phyloP scores from a whole-genome alignment of 176 grass and related monocot species.

The maize (Zea mays) region DNA sequence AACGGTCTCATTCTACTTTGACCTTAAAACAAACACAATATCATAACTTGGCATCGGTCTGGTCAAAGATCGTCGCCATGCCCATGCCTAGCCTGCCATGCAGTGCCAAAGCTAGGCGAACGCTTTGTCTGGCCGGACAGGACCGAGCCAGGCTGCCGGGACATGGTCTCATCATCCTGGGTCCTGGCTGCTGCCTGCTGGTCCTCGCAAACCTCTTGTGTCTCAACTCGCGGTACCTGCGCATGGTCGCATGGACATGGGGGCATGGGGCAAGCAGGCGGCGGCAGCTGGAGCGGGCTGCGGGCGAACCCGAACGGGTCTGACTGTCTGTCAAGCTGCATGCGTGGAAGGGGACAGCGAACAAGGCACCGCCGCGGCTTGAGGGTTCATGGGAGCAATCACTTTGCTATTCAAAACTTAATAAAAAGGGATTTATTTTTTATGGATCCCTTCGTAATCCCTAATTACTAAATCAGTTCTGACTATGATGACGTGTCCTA shows the following conservation, averaged over 20 bases:
- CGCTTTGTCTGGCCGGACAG: neutral
- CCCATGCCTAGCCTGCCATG: neutral
- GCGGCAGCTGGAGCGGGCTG: no score
- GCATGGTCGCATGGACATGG: no score
- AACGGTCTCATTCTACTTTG: no score
- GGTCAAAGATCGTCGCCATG: slow-evolving; percentile 19
- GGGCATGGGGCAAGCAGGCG: neutral
- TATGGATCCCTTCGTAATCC: no score
- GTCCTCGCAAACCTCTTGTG: neutral
- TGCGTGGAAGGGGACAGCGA: neutral
- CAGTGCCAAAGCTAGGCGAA: neutral
- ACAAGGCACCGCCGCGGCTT: neutral
- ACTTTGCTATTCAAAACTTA: no score
- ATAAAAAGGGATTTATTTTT: no score
- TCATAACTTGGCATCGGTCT: neutral
- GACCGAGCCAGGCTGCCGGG: neutral
- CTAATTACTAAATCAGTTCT: no score
- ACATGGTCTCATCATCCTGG: neutral
- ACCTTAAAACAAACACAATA: neutral
- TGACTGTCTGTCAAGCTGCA: neutral
- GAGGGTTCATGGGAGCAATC: no score
- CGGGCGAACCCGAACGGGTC: neutral
- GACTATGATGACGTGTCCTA: no score
- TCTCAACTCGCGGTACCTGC: neutral
- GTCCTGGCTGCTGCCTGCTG: neutral